A percentile compares a stretch with the other conserved stretches of the same genome.
These are phyloP conservation scores for Suillus placidus DNA, from an alignment of 768 basidiomycete species.

Conservation along the genomic window DNA sequence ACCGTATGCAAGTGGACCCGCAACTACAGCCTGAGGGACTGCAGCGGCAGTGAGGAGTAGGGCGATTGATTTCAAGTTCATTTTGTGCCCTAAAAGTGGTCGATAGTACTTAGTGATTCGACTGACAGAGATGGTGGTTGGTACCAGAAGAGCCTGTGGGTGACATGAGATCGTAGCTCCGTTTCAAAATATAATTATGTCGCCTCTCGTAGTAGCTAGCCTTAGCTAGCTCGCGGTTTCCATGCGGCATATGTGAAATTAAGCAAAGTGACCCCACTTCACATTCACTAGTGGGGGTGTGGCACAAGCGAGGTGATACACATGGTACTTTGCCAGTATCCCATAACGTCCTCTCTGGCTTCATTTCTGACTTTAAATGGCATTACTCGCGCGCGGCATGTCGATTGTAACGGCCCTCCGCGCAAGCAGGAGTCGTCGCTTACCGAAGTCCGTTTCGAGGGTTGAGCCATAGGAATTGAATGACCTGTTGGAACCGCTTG, in stretches of 20 bases:
- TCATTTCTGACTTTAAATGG: neutral
- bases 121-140: neutral
- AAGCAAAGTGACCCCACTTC: neutral
- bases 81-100: slow-evolving; percentile 5
- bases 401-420: neutral
- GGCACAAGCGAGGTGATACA: neutral
- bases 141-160: neutral
- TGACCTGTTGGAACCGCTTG: too few species aligned
- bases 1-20: slow-evolving; percentile 24
- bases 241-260: neutral
- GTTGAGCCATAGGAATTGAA: neutral
- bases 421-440: neutral
- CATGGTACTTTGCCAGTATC: too few species aligned
- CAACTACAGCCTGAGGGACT: slow-evolving; percentile 13
- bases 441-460: too few species aligned
- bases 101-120: neutral
- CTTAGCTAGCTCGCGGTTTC: neutral
- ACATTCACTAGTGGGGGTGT: neutral
- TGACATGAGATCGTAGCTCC: neutral
- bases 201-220: too few species aligned
- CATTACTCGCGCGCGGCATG: neutral
- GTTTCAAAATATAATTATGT: neutral
- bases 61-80: slow-evolving; percentile 29
- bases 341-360: neutral
- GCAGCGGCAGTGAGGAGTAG: slow-evolving; percentile 19